Evolutionary conservation across 1,139 yeast species (phyloP).

Genomic region (Suhomyces coccinellae): DNA sequence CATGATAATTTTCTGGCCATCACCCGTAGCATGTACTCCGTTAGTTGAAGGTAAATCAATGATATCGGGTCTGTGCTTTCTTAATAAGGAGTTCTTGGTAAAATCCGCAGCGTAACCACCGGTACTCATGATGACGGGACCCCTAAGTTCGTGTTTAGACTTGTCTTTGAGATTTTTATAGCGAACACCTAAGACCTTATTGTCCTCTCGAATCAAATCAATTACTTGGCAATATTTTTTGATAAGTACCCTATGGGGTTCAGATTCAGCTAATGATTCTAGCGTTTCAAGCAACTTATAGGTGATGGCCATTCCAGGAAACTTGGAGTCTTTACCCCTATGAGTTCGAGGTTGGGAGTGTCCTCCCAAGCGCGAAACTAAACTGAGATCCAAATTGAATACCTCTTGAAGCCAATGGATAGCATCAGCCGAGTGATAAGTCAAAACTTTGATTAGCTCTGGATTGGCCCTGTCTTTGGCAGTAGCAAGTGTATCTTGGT

Average conservation of each 20-base stretch:
- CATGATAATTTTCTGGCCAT: slow-evolving; percentile 65
- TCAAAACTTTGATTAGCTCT: slow-evolving; percentile 50
- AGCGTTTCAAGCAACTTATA: slow-evolving; percentile 57
- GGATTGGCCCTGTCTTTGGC: slow-evolving; percentile 64
- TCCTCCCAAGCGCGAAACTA: slow-evolving; percentile 72
- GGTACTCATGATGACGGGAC: slow-evolving; percentile 72
- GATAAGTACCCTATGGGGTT: slow-evolving; percentile 54
- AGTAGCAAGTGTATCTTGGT: slow-evolving; percentile 64
- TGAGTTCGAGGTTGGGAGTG: slow-evolving; percentile 76
- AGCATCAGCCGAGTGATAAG: slow-evolving; percentile 57
- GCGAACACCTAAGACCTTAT: slow-evolving; percentile 47
- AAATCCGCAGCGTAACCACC: slow-evolving; percentile 76
- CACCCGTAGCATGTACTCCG: slow-evolving; percentile 75
- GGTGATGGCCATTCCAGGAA: slow-evolving; percentile 79
- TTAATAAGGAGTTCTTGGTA: slow-evolving; percentile 50
- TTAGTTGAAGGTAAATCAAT: slow-evolving; percentile 69
- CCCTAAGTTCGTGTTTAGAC: slow-evolving; percentile 34
- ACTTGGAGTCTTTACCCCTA: slow-evolving; percentile 62
- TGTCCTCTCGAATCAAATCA: slow-evolving; percentile 44
- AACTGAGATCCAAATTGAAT: slow-evolving; percentile 60
- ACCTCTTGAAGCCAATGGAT: slow-evolving; percentile 71
- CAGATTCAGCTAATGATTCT: slow-evolving; percentile 47
- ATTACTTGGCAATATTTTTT: slow-evolving; percentile 57
- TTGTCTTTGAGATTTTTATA: slow-evolving; percentile 44
- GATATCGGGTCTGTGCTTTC: slow-evolving; percentile 63